phyloP scores from a whole-genome alignment of 768 basidiomycete species.

The Lactarius sp. region DNA sequence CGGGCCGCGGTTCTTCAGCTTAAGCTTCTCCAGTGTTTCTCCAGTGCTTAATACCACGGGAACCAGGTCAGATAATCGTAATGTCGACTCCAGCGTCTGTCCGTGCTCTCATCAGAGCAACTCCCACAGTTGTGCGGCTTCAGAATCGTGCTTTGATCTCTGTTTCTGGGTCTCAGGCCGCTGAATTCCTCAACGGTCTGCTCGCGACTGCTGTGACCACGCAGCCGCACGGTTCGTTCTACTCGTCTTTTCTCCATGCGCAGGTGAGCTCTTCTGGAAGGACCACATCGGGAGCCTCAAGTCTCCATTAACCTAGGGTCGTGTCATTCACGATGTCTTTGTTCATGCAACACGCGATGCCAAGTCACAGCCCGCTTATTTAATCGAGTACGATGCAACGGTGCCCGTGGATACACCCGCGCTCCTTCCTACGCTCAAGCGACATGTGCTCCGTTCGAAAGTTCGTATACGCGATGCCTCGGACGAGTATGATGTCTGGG shows the following conservation, averaged over 20 bases:
- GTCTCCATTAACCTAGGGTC: constrained; percentile 50
- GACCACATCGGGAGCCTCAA: constrained; percentile 19
- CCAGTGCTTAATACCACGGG: too few relatives aligned
- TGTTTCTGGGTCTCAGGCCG: constrained; percentile 73
- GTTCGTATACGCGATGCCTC: constrained; percentile 79
- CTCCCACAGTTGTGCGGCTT: constrained; percentile 50
- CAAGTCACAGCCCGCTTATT: constrained; percentile 47
- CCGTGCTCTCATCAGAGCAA: constrained; percentile 42
- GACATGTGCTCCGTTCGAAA: constrained; percentile 83
- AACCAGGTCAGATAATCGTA: background rate
- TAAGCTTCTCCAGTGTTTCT: background rate
- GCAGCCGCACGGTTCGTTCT: constrained; percentile 50
- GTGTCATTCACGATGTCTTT: constrained; percentile 86
- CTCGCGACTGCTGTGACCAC: constrained; percentile 47
- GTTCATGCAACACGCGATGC: constrained; percentile 56
- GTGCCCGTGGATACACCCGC: constrained; percentile 42
- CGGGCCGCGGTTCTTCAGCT: background rate
- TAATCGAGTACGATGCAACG: constrained; percentile 69
- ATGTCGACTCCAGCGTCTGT: constrained; percentile 38
- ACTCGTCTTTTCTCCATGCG: constrained; percentile 71
- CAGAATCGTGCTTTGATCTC: constrained; percentile 65
- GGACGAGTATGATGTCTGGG: constrained; percentile 75
- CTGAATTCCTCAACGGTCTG: constrained; percentile 78
- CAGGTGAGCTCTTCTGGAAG: constrained; percentile 47
- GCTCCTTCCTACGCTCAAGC: constrained; percentile 69